These are phyloP conservation scores for Suhomyces terraborum DNA, from an alignment of 1,139 yeast genomes.

Conservation along the genomic window DNA sequence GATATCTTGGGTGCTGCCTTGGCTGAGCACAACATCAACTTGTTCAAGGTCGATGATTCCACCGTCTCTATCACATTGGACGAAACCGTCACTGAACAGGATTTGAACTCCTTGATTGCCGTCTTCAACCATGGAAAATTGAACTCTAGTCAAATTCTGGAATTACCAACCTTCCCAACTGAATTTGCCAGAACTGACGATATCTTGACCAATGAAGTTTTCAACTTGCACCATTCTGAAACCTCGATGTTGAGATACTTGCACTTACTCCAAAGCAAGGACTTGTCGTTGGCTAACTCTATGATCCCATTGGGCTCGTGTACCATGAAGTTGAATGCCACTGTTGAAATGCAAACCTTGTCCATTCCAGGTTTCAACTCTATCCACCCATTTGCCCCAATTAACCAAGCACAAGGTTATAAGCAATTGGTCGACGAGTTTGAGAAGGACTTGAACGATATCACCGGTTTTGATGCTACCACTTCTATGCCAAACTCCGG, in stretches of 20 bases:
- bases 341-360: constrained; percentile 91
- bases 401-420: constrained; percentile 85
- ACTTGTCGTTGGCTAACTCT: constrained; percentile 88
- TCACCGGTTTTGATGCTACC: constrained; percentile 93
- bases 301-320: constrained; percentile 98
- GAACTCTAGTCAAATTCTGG: constrained; percentile 23
- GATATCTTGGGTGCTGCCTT: constrained; percentile 61
- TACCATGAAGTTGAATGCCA: constrained; percentile 95
- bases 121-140: constrained; percentile 51
- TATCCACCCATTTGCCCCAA: constrained; percentile 92
- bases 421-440: constrained; percentile 70
- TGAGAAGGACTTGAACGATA: constrained; percentile 82
- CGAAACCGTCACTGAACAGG: constrained; percentile 74
- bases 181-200: constrained; percentile 61
- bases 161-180: constrained; percentile 55
- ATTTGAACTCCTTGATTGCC: constrained; percentile 57
- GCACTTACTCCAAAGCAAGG: constrained; percentile 82
- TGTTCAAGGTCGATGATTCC: constrained; percentile 64
- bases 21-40: constrained; percentile 63
- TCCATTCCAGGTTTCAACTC: constrained; percentile 91
- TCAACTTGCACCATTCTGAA: constrained; percentile 88
- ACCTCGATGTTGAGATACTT: constrained; percentile 92
- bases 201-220: constrained; percentile 72
- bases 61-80: constrained; percentile 79
- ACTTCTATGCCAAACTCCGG: constrained; percentile 97